phyloP scores from a whole-genome alignment of 768 basidiomycete genomes.

The Filobasidium floriforme region DNA sequence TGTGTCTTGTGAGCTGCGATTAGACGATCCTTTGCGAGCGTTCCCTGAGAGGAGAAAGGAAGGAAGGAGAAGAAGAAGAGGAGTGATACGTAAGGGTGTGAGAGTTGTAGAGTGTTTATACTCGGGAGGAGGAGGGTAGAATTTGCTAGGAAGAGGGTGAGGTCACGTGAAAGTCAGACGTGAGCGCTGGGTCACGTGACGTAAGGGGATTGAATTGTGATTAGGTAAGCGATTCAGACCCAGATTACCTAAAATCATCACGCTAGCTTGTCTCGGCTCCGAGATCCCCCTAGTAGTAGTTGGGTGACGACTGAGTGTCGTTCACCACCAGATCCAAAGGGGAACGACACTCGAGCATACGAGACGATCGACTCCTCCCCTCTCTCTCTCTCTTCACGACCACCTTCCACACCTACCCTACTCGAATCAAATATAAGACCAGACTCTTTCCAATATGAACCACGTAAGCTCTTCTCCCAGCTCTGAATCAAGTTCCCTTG shows the following conservation, averaged over 20 bases:
- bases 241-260: too few species aligned
- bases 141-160: neutral
- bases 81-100: neutral
- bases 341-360: too few species aligned
- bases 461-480: slow-evolving; percentile 21
- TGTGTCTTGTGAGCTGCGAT: slow-evolving; percentile 4
- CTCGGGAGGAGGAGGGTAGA: neutral
- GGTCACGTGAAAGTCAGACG: neutral
- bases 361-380: neutral
- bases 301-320: slow-evolving; percentile 7
- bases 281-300: too few species aligned
- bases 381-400: neutral
- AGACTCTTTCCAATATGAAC: slow-evolving; percentile 11
- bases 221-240: too few species aligned
- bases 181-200: neutral
- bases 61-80: neutral
- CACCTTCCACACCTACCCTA: neutral
- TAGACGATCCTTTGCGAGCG: slow-evolving; percentile 4
- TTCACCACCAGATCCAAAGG: too few species aligned
- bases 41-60: neutral
- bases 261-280: too few species aligned
- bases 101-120: neutral
- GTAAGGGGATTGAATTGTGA: too few species aligned
- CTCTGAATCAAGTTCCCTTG: neutral
- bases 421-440: neutral